Conservation (phyloP, 2,329 filamentous ascomycete genomes). For the Pseudopithomyces maydicus region DNA sequence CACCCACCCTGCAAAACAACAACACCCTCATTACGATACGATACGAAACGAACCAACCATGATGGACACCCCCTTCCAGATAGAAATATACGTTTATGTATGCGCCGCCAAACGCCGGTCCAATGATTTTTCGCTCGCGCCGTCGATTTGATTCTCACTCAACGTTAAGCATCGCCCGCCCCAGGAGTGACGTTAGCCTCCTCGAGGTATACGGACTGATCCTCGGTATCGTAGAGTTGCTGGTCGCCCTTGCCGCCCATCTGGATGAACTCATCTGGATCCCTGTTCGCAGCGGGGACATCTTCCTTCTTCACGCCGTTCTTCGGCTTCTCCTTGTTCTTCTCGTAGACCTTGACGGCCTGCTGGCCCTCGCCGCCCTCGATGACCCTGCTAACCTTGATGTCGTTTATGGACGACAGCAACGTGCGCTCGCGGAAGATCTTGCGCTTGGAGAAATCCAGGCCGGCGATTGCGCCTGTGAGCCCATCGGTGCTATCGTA, state of each 20-base stretch:
- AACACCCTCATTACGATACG: too few species aligned
- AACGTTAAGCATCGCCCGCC: conserved; percentile 5
- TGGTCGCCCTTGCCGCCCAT: conserved; percentile 88
- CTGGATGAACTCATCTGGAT: conserved; percentile 77
- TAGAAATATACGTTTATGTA: background rate
- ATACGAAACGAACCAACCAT: too few species aligned
- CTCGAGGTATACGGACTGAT: conserved; percentile 44
- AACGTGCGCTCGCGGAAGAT: conserved; percentile 82
- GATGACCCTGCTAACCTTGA: conserved; percentile 66
- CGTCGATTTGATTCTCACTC: too few species aligned
- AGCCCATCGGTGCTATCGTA: conserved; percentile 92
- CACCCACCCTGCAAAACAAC: too few species aligned
- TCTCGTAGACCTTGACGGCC: conserved; percentile 46
- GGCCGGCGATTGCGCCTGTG: conserved; percentile 78
- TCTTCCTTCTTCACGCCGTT: conserved; percentile 57
- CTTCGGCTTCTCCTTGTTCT: conserved; percentile 31
- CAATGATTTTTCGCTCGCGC: conserved; percentile 5
- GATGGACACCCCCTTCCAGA: conserved; percentile 14
- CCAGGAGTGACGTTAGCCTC: conserved; percentile 18
- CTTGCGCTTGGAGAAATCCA: conserved; percentile 85
- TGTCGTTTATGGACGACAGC: conserved; percentile 79
- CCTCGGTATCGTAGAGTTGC: conserved; percentile 71
- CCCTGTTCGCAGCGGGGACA: conserved; percentile 69
- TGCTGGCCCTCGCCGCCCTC: conserved; percentile 59
- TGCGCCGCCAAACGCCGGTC: conserved; percentile 20